Conservation (phyloP, 2,329 filamentous ascomycete species). For the Dothiorella sarmentorum region DNA sequence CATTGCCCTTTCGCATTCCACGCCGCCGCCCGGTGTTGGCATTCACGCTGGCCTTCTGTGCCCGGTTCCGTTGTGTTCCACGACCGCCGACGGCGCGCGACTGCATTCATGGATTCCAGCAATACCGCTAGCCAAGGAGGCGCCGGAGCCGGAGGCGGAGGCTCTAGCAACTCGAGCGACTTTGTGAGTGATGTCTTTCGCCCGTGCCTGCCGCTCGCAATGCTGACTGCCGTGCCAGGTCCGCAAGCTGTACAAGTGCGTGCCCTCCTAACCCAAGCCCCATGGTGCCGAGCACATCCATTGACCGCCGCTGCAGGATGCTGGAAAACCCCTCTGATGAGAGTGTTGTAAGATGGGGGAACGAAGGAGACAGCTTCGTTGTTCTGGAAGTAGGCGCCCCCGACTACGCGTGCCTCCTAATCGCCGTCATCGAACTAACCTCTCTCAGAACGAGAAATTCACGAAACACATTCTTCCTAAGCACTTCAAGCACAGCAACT, state of each 20-base stretch:
- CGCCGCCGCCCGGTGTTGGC: background rate
- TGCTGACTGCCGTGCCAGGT: constrained; percentile 57
- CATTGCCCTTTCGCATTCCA: background rate
- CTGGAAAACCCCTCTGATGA: constrained; percentile 91
- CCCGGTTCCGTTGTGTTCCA: background rate
- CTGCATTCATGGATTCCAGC: constrained; percentile 16
- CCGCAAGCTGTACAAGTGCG: constrained; percentile 96
- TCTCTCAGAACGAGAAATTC: constrained; percentile 85
- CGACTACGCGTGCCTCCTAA: background rate
- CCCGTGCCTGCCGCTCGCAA: background rate
- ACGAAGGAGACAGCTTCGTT: constrained; percentile 92
- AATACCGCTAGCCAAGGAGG: constrained; percentile 23
- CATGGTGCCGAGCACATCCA: constrained; percentile 23
- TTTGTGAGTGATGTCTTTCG: constrained; percentile 64
- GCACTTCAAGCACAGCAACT: constrained; percentile 99
- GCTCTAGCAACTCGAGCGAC: constrained; percentile 84
- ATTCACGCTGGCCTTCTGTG: constrained; percentile 9
- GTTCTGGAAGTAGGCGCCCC: constrained; percentile 74
- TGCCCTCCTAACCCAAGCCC: constrained; percentile 22
- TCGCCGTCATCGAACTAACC: constrained; percentile 6
- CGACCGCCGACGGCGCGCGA: constrained; percentile 17
- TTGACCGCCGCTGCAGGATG: constrained; percentile 63
- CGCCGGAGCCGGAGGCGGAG: constrained; percentile 38
- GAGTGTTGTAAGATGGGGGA: constrained; percentile 91
- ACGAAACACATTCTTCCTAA: constrained; percentile 96